phyloP scores from a whole-genome alignment of 1,284 basidiomycete genomes.

The Marasmius sp. region DNA sequence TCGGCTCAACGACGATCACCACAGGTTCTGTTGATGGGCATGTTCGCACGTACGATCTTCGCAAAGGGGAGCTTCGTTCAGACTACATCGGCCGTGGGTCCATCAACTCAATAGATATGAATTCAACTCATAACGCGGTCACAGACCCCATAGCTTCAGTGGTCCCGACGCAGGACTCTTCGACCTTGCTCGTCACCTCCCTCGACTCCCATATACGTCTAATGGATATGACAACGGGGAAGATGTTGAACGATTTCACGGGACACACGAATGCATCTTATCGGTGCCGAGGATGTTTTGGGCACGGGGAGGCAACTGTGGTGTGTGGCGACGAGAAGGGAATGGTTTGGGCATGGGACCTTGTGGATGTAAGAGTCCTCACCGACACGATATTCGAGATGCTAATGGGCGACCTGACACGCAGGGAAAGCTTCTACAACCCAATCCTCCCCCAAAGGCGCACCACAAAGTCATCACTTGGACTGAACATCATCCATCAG shows the following conservation, averaged over 20 bases:
- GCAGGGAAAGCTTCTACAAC: conserved; percentile 66
- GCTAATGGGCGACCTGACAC: conserved; percentile 1
- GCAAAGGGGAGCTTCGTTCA: conserved; percentile 84
- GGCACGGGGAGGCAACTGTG: conserved; percentile 79
- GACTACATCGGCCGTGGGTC: conserved; percentile 90
- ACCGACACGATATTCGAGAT: background rate
- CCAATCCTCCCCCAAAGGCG: conserved; percentile 67
- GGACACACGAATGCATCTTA: conserved; percentile 79
- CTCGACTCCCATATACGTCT: conserved; percentile 85
- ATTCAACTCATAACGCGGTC: conserved; percentile 4
- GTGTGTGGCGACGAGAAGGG: conserved; percentile 91
- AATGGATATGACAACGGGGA: conserved; percentile 84
- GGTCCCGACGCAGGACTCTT: conserved; percentile 69
- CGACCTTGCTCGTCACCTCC: conserved; percentile 79
- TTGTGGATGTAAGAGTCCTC: conserved; percentile 71
- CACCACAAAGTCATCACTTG: conserved; percentile 88
- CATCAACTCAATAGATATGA: background rate
- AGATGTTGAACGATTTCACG: conserved; percentile 81
- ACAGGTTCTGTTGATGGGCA: conserved; percentile 90
- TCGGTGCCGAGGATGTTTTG: conserved; percentile 82
- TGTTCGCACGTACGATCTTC: conserved; percentile 90
- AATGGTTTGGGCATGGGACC: conserved; percentile 87
- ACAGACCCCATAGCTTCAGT: conserved; percentile 86
- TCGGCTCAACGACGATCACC: conserved; percentile 65
- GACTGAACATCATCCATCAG: conserved; percentile 86